These are phyloP conservation scores for Nemania sp. DNA, from an alignment of 2,329 filamentous ascomycete species.

Conservation along the genomic window DNA sequence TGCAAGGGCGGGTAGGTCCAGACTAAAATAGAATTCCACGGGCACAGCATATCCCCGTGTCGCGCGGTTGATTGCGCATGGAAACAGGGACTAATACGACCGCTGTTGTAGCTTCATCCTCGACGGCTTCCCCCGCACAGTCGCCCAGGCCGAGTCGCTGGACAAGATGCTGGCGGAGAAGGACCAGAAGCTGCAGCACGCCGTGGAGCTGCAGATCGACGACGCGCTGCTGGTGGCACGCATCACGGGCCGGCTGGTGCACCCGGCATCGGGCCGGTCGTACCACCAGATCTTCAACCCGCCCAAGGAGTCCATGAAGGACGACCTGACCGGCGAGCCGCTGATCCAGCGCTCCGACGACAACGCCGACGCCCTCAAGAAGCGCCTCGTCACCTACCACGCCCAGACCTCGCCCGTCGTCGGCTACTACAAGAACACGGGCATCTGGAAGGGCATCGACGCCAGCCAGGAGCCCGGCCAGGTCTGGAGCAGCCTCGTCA, in stretches of 20 bases:
- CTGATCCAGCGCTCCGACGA: conserved; percentile 96
- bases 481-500: conserved; percentile 91
- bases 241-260: conserved; percentile 93
- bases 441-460: conserved; percentile 95
- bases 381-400: conserved; percentile 92
- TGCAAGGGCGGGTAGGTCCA: conserved; percentile 87
- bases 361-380: conserved; percentile 94
- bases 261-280: conserved; percentile 92
- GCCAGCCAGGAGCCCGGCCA: conserved; percentile 93
- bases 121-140: conserved; percentile 96
- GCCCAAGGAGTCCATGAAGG: conserved; percentile 89
- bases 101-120: conserved; percentile 79
- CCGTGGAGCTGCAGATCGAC: conserved; percentile 95
- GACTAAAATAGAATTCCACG: conserved; percentile 17
- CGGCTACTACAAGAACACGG: conserved; percentile 94
- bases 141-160: conserved; percentile 91
- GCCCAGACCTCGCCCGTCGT: conserved; percentile 91
- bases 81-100: conserved; percentile 32
- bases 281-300: conserved; percentile 99
- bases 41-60: neutral
- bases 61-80: conserved; percentile 6
- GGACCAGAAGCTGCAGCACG: conserved; percentile 87
- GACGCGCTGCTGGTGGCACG: conserved; percentile 90
- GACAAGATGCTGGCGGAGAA: conserved; percentile 84
- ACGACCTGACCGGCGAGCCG: conserved; percentile 95